Conservation (phyloP, 2,329 filamentous ascomycete species). For the Rhynchosporium graminicola region DNA sequence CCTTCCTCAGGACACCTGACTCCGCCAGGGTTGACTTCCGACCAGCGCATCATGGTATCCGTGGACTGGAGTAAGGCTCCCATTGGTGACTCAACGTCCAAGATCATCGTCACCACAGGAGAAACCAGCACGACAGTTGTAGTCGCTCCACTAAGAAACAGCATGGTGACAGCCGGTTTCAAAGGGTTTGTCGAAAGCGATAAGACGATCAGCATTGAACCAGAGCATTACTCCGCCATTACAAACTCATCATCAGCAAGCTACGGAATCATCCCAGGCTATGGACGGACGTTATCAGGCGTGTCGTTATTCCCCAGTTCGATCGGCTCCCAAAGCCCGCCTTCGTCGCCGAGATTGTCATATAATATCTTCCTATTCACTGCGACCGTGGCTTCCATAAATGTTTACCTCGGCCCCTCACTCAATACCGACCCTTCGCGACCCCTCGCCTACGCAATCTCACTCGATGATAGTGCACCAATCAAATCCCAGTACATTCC, state of each 20-base stretch:
- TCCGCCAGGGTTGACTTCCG: slow-evolving; percentile 20
- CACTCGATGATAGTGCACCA: slow-evolving; percentile 43
- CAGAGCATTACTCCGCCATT: slow-evolving; percentile 48
- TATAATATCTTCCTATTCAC: slow-evolving; percentile 63
- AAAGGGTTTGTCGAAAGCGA: slow-evolving; percentile 24
- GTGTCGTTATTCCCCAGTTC: slow-evolving; percentile 56
- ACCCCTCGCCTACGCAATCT: slow-evolving; percentile 52
- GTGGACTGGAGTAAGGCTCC: slow-evolving; percentile 21
- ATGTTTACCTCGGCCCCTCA: slow-evolving; percentile 51
- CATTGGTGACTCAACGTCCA: slow-evolving; percentile 16
- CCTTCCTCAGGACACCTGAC: slow-evolving; percentile 20
- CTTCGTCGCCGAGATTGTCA: slow-evolving; percentile 55
- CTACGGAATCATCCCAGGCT: slow-evolving; percentile 54
- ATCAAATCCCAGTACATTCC: slow-evolving; percentile 40
- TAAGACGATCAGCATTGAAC: slow-evolving; percentile 54
- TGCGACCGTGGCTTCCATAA: slow-evolving; percentile 43
- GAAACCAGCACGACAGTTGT: slow-evolving; percentile 16
- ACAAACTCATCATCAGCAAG: slow-evolving; percentile 41
- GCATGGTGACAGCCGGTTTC: slow-evolving; percentile 7
- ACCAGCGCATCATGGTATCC: slow-evolving; percentile 24
- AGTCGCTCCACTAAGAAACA: slow-evolving; percentile 19
- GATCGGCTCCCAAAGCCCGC: slow-evolving; percentile 50
- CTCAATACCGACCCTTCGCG: slow-evolving; percentile 52
- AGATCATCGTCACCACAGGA: slow-evolving; percentile 17
- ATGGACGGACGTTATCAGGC: slow-evolving; percentile 58